Evolutionary conservation across 495 filamentous ascomycete species (phyloP), one percentile per base, ranked within the genome.

Genomic region (Penicillium argentinense): DNA sequence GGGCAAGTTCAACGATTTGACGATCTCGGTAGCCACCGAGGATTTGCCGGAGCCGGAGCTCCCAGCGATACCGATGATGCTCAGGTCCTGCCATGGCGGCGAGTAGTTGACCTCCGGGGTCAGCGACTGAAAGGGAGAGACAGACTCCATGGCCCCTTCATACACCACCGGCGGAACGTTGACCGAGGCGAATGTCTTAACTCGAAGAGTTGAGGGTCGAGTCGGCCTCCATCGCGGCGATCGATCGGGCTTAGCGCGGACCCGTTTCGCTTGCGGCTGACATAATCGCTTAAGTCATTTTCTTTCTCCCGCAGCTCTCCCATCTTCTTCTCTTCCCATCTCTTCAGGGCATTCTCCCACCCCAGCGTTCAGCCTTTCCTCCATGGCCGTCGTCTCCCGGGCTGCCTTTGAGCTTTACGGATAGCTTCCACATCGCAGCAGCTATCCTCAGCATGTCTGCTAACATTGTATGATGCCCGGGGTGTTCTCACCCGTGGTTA

Each of bases 11-110:
- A 98, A 68, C 47, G 87, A 86, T 45, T 76, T 83, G 41, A 97
- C 89, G 54, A 98, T 95, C 38, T 91, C 90, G 50, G 91, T 81
- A 17, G 95, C 91, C 41, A 98, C 72, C 2, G 90, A 95, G n/a
- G 91, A 96, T 73, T 98, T 98, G 28, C 93, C 93, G 19, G 91
- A 97, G 42, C 95, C 95, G 14, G 91, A 97, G 62, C 88, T 93
- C 9, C 93, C 93, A 32, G 95, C 93, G 46, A 98, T 85, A 34
- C 91, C 93, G 59, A 98, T 97, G 57, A 98, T 97, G 67, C 84
- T 90, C 42, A 90, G 77, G 64, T 97, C 84, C 17, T 85, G 87
- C 93, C 93, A 98, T 67, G 93, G 93, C 26, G 93, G 93, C 28
- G 83, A 86, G 65, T 98, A 98, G 46, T 87, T 85, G 46, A 80